A percentile compares a stretch with the other conserved stretches of the same genome.
These are phyloP conservation scores for Filosporella fistucella DNA, from an alignment of 495 filamentous ascomycete species.

Conservation along the genomic window DNA sequence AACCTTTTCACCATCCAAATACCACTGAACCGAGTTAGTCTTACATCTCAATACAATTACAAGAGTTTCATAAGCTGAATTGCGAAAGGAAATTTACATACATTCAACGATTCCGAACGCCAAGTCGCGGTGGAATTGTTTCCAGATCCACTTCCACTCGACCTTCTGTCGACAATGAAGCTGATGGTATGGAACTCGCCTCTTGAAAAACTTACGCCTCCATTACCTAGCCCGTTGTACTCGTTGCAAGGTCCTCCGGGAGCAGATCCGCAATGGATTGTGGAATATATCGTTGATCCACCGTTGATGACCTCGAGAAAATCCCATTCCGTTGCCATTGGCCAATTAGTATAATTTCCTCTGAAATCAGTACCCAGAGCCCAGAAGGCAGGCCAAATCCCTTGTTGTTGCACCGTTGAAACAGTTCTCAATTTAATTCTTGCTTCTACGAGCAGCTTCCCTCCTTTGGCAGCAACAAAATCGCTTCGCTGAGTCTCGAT, in stretches of 20 bases:
- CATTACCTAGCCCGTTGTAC: conserved; percentile 20
- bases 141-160: not conserved
- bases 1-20: conserved; percentile 20
- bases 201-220: conserved; percentile 11
- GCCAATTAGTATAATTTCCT: conserved; percentile 22
- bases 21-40: conserved; percentile 25
- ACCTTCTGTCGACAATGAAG: conserved; percentile 21
- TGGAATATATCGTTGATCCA: conserved; percentile 11
- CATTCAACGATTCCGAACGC: too few relatives aligned
- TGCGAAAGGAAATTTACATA: too few relatives aligned
- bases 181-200: conserved; percentile 22
- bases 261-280: conserved; percentile 20
- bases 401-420: conserved; percentile 18
- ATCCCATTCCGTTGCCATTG: conserved; percentile 24
- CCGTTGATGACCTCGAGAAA: conserved; percentile 23
- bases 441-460: conserved; percentile 22
- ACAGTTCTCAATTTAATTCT: conserved; percentile 21
- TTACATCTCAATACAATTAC: conserved; percentile 1
- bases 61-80: too few relatives aligned
- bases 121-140: too few relatives aligned
- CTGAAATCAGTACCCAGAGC: conserved; percentile 21
- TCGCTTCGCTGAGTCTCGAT: conserved; percentile 19
- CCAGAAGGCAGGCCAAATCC: conserved; percentile 31
- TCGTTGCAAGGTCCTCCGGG: conserved; percentile 18
- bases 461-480: conserved; percentile 19